Evolutionary conservation across 441 rosid genomes (phyloP).

Genomic region (Brassica hybrid): DNA sequence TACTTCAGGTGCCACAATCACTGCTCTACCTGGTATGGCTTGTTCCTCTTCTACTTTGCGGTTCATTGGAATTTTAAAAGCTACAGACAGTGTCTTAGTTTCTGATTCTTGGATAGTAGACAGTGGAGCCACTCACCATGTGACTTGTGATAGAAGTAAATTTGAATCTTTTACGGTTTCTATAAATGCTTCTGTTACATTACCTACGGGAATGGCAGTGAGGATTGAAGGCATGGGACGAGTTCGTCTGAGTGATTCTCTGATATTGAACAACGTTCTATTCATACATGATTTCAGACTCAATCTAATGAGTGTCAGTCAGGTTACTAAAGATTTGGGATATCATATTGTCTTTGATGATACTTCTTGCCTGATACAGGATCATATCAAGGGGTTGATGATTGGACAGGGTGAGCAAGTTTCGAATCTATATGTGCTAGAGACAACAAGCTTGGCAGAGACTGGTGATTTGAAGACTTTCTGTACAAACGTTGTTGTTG

Average conservation of each 20-base stretch:
- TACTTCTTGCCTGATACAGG: background rate
- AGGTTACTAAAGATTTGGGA: background rate
- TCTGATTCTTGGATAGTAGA: background rate
- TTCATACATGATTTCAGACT: background rate
- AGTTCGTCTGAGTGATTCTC: background rate
- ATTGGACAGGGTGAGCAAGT: background rate
- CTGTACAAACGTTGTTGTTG: background rate
- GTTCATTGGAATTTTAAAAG: background rate
- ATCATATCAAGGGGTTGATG: background rate
- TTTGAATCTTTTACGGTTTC: background rate
- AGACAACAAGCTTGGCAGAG: background rate
- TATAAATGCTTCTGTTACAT: background rate
- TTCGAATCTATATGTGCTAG: background rate
- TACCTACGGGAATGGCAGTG: background rate
- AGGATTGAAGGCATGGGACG: background rate
- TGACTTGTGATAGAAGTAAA: background rate
- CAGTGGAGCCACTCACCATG: background rate
- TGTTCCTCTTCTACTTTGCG: background rate
- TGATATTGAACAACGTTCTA: background rate
- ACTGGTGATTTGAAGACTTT: background rate
- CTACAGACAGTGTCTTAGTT: accelerated
- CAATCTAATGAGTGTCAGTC: background rate
- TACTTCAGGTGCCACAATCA: background rate
- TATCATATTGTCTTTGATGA: background rate
- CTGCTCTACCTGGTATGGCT: background rate